Evolutionary conservation across 768 basidiomycete species (phyloP).

Genomic region (Dacryopinax spathularia): DNA sequence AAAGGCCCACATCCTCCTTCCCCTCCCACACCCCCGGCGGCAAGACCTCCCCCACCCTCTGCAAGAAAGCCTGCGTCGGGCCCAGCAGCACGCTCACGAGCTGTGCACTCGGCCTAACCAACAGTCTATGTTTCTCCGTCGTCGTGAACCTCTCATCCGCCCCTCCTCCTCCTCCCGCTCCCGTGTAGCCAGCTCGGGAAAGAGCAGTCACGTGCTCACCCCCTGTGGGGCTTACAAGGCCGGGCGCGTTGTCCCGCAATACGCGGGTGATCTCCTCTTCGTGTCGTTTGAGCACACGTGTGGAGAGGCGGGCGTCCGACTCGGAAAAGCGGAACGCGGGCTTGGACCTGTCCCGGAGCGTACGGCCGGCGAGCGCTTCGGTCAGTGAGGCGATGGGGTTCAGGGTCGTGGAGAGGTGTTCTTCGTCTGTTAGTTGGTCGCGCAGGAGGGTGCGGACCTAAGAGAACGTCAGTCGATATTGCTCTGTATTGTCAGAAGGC

Average conservation of each 20-base stretch:
- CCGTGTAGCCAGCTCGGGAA: slow-evolving; percentile 43
- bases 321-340: slow-evolving; percentile 83
- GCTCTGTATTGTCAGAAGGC: neutral
- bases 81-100: slow-evolving; percentile 90
- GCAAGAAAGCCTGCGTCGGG: slow-evolving; percentile 75
- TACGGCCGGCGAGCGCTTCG: slow-evolving; percentile 76
- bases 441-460: slow-evolving; percentile 72
- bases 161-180: too few species aligned
- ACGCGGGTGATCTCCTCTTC: slow-evolving; percentile 76
- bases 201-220: slow-evolving; percentile 48
- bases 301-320: slow-evolving; percentile 60
- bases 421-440: slow-evolving; percentile 88
- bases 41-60: slow-evolving; percentile 52
- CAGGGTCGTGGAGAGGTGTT: slow-evolving; percentile 59
- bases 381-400: slow-evolving; percentile 90
- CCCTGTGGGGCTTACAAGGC: slow-evolving; percentile 58
- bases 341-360: slow-evolving; percentile 68
- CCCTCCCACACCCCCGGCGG: slow-evolving; percentile 53
- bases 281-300: slow-evolving; percentile 52
- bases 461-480: slow-evolving; percentile 2
- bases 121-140: slow-evolving; percentile 67
- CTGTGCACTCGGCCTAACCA: slow-evolving; percentile 85
- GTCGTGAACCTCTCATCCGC: slow-evolving; percentile 60
- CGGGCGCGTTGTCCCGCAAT: slow-evolving; percentile 84
- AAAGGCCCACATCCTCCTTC: slow-evolving; percentile 50